A percentile compares a stretch with the other conserved stretches of the same genome.
phyloP scores from a whole-genome alignment of 1,139 yeast genomes.

The Blastobotrys indianensis region DNA sequence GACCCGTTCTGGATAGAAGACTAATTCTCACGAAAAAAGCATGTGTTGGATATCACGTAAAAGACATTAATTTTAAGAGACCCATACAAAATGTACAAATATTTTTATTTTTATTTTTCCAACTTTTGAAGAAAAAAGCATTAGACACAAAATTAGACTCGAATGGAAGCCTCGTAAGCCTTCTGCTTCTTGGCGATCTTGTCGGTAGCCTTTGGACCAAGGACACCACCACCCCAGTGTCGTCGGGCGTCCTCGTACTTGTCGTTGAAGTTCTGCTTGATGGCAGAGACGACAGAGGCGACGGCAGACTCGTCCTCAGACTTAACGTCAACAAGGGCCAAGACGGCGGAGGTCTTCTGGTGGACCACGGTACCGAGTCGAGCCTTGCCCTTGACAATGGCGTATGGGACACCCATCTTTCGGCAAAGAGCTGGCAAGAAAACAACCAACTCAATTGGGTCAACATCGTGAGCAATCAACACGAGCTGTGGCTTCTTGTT shows the following conservation, averaged over 20 bases:
- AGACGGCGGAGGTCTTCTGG: slow-evolving; percentile 95
- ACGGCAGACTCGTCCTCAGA: slow-evolving; percentile 93
- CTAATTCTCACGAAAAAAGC: too few relatives aligned
- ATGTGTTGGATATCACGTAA: neutral
- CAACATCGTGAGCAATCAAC: slow-evolving; percentile 96
- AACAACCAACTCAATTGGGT: slow-evolving; percentile 95
- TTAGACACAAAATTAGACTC: slow-evolving; percentile 30
- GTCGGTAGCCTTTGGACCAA: slow-evolving; percentile 89
- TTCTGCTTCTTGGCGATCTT: slow-evolving; percentile 56
- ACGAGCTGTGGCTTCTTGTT: slow-evolving; percentile 98
- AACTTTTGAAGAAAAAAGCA: neutral
- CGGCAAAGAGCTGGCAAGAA: slow-evolving; percentile 98
- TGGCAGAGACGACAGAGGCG: slow-evolving; percentile 85
- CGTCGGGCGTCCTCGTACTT: slow-evolving; percentile 93
- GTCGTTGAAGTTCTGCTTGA: slow-evolving; percentile 85
- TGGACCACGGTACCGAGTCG: slow-evolving; percentile 96
- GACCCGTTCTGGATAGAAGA: slow-evolving; percentile 2
- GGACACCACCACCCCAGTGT: slow-evolving; percentile 99
- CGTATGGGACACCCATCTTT: slow-evolving; percentile 99
- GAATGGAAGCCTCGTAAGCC: slow-evolving; percentile 42
- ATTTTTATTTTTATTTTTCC: neutral
- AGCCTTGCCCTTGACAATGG: slow-evolving; percentile 97
- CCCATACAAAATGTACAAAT: neutral
- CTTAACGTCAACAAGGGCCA: slow-evolving; percentile 91
- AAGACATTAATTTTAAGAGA: too few relatives aligned